Evolutionary conservation across 164 flowering plant species (phyloP).

Genomic region (Sextonia rubra): DNA sequence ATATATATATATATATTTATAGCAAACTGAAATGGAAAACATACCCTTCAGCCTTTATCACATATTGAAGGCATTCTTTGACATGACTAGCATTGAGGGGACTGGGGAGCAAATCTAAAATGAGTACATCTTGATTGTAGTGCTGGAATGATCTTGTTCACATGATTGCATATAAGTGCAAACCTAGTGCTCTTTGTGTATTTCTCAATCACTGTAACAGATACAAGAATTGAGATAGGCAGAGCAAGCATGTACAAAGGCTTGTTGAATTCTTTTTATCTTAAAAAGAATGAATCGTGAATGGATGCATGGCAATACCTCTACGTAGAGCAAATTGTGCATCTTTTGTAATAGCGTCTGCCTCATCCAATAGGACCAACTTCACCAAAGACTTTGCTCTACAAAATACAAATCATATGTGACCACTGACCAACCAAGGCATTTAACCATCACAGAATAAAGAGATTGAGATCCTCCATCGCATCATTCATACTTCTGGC

Average conservation of each 20-base stretch:
- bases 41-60: conserved; percentile 74
- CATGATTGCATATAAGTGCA: conserved; percentile 90
- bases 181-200: conserved; percentile 93
- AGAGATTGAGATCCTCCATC: neutral
- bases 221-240: conserved; percentile 4
- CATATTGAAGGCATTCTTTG: conserved; percentile 76
- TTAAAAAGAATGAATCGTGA: neutral
- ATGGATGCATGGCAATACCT: conserved; percentile 34
- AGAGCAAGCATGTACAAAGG: neutral
- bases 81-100: conserved; percentile 77
- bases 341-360: conserved; percentile 99
- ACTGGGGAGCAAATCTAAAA: conserved; percentile 95
- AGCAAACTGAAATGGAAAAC: conserved; percentile 10
- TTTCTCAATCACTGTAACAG: conserved; percentile 83
- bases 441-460: neutral
- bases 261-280: neutral
- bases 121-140: conserved; percentile 96
- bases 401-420: conserved; percentile 13
- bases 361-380: conserved; percentile 86
- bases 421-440: neutral
- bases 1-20: too few species aligned
- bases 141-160: conserved; percentile 96
- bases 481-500: neutral
- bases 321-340: conserved; percentile 97
- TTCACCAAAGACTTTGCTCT: conserved; percentile 79